Percentiles rank a stretch among this genome's conserved stretches.
Evolutionary conservation across 192 early-diverging fungal genomes (phyloP).

Genomic region (Spizellomyces punctatus): DNA sequence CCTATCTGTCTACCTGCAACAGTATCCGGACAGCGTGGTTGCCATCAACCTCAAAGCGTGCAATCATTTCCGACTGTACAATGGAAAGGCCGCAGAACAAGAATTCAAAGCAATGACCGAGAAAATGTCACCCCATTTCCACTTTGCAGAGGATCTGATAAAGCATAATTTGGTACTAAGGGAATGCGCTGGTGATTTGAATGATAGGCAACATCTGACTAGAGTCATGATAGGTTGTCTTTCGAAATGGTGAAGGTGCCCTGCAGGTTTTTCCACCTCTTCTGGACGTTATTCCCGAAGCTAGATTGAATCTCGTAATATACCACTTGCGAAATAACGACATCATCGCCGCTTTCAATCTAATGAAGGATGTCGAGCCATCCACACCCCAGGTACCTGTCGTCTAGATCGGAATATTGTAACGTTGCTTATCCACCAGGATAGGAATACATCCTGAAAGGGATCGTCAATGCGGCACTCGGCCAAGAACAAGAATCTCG

Average conservation of each 20-base stretch:
- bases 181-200: not conserved
- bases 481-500: constrained; percentile 66
- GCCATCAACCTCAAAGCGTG: constrained; percentile 64
- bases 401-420: not conserved
- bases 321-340: constrained; percentile 62
- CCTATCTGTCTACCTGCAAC: constrained; percentile 58
- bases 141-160: constrained; percentile 61
- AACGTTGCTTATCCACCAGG: too few relatives aligned
- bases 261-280: constrained; percentile 59
- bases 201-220: not conserved
- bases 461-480: constrained; percentile 61
- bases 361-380: constrained; percentile 69
- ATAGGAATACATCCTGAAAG: constrained; percentile 65
- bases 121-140: constrained; percentile 45
- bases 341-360: constrained; percentile 56
- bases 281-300: constrained; percentile 63
- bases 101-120: constrained; percentile 57
- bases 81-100: constrained; percentile 62
- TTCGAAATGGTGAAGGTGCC: constrained; percentile 59
- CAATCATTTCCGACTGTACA: constrained; percentile 66
- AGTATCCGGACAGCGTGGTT: constrained; percentile 60
- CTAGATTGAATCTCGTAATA: constrained; percentile 62
- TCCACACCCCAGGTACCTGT: constrained; percentile 52
- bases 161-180: constrained; percentile 48
- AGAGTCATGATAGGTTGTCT: constrained; percentile 45